Base-by-base conservation (phyloP, 108 stramenopile species). In the Epipyxis sp. region DNA sequence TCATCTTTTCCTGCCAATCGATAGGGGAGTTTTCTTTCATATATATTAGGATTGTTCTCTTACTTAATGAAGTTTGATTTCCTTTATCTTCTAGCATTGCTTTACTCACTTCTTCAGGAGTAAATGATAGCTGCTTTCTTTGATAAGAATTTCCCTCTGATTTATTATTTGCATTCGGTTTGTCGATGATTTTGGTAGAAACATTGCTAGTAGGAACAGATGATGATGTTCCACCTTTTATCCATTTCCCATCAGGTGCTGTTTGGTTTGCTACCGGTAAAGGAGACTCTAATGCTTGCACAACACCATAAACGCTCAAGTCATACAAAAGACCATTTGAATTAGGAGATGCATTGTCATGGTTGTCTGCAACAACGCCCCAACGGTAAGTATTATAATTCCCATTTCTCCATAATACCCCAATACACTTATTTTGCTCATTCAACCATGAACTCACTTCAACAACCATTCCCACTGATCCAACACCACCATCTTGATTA, bases 351-450 rank as follows among this genome's bases (percentile, higher is more conserved):
- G n/a, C n/a, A n/a, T n/a, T n/a, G n/a, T n/a, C n/a, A n/a, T n/a
- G n/a, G n/a, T n/a, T n/a, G n/a, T n/a, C n/a, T n/a, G n/a, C n/a
- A n/a, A n/a, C 65, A 67, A 42, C 41, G 20, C 65, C 65, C 42
- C 65, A 67, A 6, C 65, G 41, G 20, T 67, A 67, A 13, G 65
- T 43, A 20, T 67, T 67, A n/a, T 57, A n/a, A 57, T n/a, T 57
- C 25, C 54, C 54, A 20, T 67, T 20, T 20, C 20, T 42, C 65
- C 65, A 67, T 13, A 20, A 6, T 13, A 67, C 65, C 13, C 6
- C 20, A 13, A 39, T 43, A 20, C 65, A 6, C 6, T 20, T 6
- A 67, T 67, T 67, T 13, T 13, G 13, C 20, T 6, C 41, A 42
- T 74, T 37, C 43, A 30, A 27, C 71, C 71, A 74, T 3, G 16